Percentiles rank a stretch among this genome's conserved stretches.
Evolutionary conservation across 169 alveolate genomes (phyloP).

Genomic region (Fabrea salina): DNA sequence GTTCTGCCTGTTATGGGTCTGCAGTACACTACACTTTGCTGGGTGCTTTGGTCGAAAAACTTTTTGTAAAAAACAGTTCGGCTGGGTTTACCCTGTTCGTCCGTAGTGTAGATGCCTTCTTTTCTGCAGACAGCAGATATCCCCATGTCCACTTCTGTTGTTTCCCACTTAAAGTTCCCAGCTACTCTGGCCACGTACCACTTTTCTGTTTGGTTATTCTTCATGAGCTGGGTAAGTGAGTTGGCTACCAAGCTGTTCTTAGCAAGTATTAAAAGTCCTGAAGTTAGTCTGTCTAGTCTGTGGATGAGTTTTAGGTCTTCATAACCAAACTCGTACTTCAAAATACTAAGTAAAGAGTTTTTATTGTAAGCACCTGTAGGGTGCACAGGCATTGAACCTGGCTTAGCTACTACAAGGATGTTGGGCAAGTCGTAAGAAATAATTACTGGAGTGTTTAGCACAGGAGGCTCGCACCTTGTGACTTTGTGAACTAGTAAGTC

Average conservation of each 20-base stretch:
- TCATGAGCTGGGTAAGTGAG: constrained; percentile 55
- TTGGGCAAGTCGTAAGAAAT: constrained; percentile 69
- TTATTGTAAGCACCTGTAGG: constrained; percentile 83
- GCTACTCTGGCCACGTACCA: constrained; percentile 75
- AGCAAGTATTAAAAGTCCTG: constrained; percentile 88
- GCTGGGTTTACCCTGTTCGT: constrained; percentile 28
- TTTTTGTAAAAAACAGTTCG: constrained; percentile 66
- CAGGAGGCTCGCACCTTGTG: constrained; percentile 83
- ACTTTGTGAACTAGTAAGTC: constrained; percentile 75
- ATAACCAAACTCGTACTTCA: not conserved
- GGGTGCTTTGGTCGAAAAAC: constrained; percentile 79
- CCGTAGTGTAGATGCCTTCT: constrained; percentile 40
- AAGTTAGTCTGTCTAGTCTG: constrained; percentile 90
- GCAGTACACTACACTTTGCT: constrained; percentile 87
- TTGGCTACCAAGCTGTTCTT: constrained; percentile 73
- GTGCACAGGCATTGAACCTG: constrained; percentile 88
- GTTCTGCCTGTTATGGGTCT: constrained; percentile 96
- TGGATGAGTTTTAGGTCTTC: constrained; percentile 63
- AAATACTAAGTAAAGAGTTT: constrained; percentile 59
- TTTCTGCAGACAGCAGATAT: constrained; percentile 38
- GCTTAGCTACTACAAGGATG: constrained; percentile 80
- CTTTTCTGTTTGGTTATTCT: constrained; percentile 57
- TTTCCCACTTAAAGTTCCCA: constrained; percentile 60
- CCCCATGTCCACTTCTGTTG: not conserved
- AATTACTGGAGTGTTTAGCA: constrained; percentile 54